Base-by-base conservation (phyloP, 805 yeast species). In the Yarrowia bubula region DNA sequence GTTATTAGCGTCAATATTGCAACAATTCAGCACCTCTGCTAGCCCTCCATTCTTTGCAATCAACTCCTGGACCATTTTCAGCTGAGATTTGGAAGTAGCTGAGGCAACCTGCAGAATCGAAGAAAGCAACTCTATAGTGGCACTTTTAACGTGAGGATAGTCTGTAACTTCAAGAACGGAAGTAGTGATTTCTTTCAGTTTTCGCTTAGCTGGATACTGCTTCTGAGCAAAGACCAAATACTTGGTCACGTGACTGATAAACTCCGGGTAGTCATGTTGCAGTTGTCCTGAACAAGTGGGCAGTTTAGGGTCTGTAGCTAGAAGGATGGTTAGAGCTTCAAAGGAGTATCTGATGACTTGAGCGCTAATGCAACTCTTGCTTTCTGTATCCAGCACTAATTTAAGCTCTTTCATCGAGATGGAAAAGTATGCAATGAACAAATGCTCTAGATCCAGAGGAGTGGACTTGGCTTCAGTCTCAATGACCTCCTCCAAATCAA, bases 1-100 rank as follows among this genome's bases (percentile, higher is more conserved):
- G 73, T 95, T 96, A 72, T 89, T 85, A 50, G 86, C 87, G 74
- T 93, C 98, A 61, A 95, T 86, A 43, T 88, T 84, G 76, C 98
- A 92, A 68, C 87, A 88, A 8, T 92, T 88, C 28, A 93, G 77
- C 0, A 92, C 80, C 17, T 90, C 75, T 63, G 86, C 90, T 13
- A 93, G 74, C 0, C 91, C 96, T 51, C 88, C 89, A 0, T 79
- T 69, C 33, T 81, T 82, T 53, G 98, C 78, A 39, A 89, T 78
- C 47, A 76, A 73, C 65, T 92, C 93, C 72, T 93, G 97, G 5
- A 84, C 82, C 5, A 77, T 78, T 50, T 41, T 18, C 35, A 58
- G 43, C 22, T 58, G 51, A 18, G 13, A 8, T 43, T 58, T 44
- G 4, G 50, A 43, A 1, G 64, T 43, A 4, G 61, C 41, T 4